Base-by-base conservation (phyloP, 1,284 basidiomycete species). In the Microbotryomycetes sp. region DNA sequence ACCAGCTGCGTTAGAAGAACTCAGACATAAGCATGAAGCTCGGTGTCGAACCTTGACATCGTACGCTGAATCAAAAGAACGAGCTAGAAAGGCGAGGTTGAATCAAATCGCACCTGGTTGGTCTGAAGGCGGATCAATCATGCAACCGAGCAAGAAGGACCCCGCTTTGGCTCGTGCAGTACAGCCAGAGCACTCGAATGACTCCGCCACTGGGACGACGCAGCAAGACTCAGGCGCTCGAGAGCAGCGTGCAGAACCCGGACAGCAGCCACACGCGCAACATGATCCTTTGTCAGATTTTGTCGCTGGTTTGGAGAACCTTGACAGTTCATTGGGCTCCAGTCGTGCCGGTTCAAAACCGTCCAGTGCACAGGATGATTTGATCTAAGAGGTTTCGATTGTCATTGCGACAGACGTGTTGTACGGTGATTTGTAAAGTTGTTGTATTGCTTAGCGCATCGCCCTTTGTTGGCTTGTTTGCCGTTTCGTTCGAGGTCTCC, bases 61-160 rank as follows among this genome's bases (percentile, higher is more conserved):
- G 1, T 81, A 88, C 31, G 83, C 87, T 56, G 85, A 87, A 23
- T 88, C 89, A 66, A 89, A 88, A 69, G 85, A 88, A 71, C 81
- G 82, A 23, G 80, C 84, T 59, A 85, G 85, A 75, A 65, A 66
- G 31, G 65, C 62, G 19, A 56, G 63, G 30, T 50, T 73, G 31
- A 63, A 66, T 16, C 59, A 55, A 50, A 48, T 73, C 19, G 72
- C 72, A 23, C 72, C 72, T 0, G 72, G 72, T 1, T 74, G 66
- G 60, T 52, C 51, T 3, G 68, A 67, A 47, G 65, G 71, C 22
- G 56, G 59, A 0, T 48, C 50, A 31, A 59, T 60, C 12, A 55
- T 65, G 46, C 36, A 63, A 55, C 68, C 65, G 1, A 23, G 54
- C 1, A 15, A 29, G 31, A 30, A 47, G 25, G 32, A 25, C 12